Evolutionary conservation across 108 stramenopile genomes (phyloP).

Genomic region (Skeletonema tropicum): DNA sequence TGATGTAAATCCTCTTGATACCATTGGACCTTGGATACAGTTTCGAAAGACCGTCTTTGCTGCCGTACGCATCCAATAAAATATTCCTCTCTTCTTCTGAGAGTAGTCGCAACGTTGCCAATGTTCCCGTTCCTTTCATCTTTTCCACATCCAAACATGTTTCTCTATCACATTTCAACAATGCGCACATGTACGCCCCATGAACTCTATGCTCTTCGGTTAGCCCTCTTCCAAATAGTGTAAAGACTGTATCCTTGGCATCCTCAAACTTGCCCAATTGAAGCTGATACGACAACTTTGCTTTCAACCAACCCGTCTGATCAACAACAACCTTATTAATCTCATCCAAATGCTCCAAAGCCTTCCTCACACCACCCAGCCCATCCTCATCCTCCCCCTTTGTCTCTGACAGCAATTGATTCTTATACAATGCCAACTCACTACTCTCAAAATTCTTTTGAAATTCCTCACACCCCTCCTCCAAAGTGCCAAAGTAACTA

Average conservation of each 20-base stretch:
- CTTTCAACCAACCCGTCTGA: conserved; percentile 64
- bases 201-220: conserved; percentile 93
- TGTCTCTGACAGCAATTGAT: conserved; percentile 81
- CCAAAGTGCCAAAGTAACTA: conserved; percentile 78
- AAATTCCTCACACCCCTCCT: conserved; percentile 67
- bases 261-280: conserved; percentile 68
- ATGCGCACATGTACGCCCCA: conserved; percentile 89
- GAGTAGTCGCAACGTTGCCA: conserved; percentile 64
- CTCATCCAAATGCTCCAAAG: conserved; percentile 80
- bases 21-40: conserved; percentile 60
- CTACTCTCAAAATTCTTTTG: conserved; percentile 85
- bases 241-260: conserved; percentile 65
- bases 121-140: conserved; percentile 66
- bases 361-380: conserved; percentile 73
- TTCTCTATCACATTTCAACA: conserved; percentile 59
- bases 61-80: conserved; percentile 68
- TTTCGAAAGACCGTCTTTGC: conserved; percentile 37
- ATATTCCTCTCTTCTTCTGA: conserved; percentile 56
- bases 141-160: conserved; percentile 52
- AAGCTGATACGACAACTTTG: conserved; percentile 76
- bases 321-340: conserved; percentile 74
- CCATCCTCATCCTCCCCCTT: conserved; percentile 21
- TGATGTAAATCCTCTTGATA: conserved; percentile 74
- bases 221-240: conserved; percentile 69
- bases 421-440: conserved; percentile 93